phyloP scores from a whole-genome alignment of 169 alveolate species.

The Plasmodium ovale region DNA sequence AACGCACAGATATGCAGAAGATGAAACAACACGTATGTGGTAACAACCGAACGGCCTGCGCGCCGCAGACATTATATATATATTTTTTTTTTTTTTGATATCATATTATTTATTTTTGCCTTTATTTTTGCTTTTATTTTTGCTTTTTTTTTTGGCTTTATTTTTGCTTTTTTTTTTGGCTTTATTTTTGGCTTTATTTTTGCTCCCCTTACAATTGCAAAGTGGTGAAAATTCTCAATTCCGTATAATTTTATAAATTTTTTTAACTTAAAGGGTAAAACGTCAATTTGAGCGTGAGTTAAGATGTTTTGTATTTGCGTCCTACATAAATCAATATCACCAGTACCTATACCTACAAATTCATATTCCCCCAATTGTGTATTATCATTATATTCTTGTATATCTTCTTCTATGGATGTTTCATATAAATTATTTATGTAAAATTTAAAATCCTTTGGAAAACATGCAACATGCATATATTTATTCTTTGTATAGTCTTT shows the following conservation, averaged over 20 bases:
- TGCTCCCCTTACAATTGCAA: slow-evolving; percentile 60
- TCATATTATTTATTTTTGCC: too few relatives aligned
- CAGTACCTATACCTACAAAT: slow-evolving; percentile 68
- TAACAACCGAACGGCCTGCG: background rate
- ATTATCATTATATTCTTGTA: slow-evolving; percentile 44
- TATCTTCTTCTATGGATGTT: slow-evolving; percentile 73
- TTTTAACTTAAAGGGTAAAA: slow-evolving; percentile 56
- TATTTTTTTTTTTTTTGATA: too few relatives aligned
- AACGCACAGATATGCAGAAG: too few relatives aligned
- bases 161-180: too few relatives aligned
- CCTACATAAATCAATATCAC: slow-evolving; percentile 43
- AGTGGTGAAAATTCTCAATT: slow-evolving; percentile 75
- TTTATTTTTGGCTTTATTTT: too few relatives aligned
- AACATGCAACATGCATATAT: slow-evolving; percentile 51
- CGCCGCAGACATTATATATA: background rate
- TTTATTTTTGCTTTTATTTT: background rate
- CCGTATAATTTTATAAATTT: slow-evolving; percentile 67
- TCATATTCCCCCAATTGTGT: slow-evolving; percentile 10
- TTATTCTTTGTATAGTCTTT: slow-evolving; percentile 12
- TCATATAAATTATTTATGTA: slow-evolving; percentile 42
- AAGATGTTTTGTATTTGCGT: slow-evolving; percentile 50
- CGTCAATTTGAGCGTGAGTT: slow-evolving; percentile 32
- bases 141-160: background rate
- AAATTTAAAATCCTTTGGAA: slow-evolving; percentile 68
- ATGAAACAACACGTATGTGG: too few relatives aligned